Evolutionary conservation across 2,329 filamentous ascomycete genomes (phyloP).

Genomic region (Spiromastix sp.): DNA sequence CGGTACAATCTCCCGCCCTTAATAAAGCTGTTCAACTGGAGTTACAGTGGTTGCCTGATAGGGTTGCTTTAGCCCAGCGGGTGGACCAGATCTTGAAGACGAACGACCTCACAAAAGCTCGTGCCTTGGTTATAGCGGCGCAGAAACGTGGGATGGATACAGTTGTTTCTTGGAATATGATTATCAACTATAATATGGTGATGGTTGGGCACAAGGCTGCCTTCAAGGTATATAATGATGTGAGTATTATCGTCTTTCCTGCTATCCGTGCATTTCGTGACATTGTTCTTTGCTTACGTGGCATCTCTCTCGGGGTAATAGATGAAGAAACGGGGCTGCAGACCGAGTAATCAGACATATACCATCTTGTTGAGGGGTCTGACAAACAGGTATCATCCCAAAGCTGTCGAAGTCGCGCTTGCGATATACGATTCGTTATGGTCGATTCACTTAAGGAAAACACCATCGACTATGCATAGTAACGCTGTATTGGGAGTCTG

Average conservation of each 20-base stretch:
- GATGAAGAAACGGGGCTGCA: constrained; percentile 91
- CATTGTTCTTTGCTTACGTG: too few relatives aligned
- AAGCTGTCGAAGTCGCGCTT: constrained; percentile 58
- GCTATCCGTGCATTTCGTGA: not conserved
- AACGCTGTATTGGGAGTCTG: constrained; percentile 85
- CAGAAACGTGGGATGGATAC: constrained; percentile 53
- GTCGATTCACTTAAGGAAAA: constrained; percentile 50
- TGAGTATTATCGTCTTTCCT: constrained; percentile 25
- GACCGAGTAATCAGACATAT: constrained; percentile 73
- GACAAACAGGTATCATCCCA: constrained; percentile 38
- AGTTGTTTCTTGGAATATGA: constrained; percentile 76
- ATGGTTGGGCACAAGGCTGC: constrained; percentile 52
- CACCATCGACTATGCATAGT: constrained; percentile 69
- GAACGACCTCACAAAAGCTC: constrained; percentile 55
- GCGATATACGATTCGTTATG: constrained; percentile 68
- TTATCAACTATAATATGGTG: constrained; percentile 62
- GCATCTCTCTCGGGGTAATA: constrained; percentile 31
- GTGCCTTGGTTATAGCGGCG: constrained; percentile 56
- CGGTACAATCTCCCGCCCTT: too few relatives aligned
- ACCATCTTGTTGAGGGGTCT: constrained; percentile 73
- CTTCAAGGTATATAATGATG: constrained; percentile 81
- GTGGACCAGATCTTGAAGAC: constrained; percentile 51
- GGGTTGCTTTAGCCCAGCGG: constrained; percentile 59
- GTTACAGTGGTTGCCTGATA: constrained; percentile 56
- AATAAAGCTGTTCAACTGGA: constrained; percentile 41